Evolutionary conservation across 768 basidiomycete genomes (phyloP).

Genomic region (Trametes cinnabarina): DNA sequence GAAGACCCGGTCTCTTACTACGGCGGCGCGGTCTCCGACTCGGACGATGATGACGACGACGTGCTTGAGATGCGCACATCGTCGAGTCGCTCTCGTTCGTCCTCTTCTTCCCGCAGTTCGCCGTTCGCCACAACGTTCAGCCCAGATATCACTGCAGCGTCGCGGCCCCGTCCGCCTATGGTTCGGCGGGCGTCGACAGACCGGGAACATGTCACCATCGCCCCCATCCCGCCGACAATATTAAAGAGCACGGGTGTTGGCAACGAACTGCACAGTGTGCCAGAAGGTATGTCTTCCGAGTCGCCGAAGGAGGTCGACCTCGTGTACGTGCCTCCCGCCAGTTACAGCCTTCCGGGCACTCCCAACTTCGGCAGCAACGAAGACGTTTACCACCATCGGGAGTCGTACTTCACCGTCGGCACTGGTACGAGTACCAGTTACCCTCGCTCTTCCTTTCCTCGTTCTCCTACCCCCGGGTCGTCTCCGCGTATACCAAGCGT

Average conservation of each 20-base stretch:
- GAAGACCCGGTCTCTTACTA: conserved; percentile 35
- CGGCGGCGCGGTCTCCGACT: conserved; percentile 27
- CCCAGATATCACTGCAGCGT: conserved; percentile 15
- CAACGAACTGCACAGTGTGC: conserved; percentile 34
- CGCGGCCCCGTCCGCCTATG: conserved; percentile 28
- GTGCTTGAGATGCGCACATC: conserved; percentile 63
- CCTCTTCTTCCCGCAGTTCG: conserved; percentile 37
- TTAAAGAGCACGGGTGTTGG: conserved; percentile 73
- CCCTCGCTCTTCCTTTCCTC: conserved; percentile 12
- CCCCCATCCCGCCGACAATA: conserved; percentile 75
- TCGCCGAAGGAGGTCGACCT: conserved; percentile 50
- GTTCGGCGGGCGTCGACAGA: conserved; percentile 35
- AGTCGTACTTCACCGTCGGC: conserved; percentile 37
- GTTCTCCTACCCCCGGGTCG: conserved; percentile 13
- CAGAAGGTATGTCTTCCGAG: conserved; percentile 22
- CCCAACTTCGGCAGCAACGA: conserved; percentile 26
- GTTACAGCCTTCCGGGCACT: conserved; percentile 27
- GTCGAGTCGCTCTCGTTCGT: conserved; percentile 37
- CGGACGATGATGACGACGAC: conserved; percentile 50
- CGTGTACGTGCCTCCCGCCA: conserved; percentile 59
- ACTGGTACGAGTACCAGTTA: conserved; percentile 26
- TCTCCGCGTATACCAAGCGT: conserved; percentile 23
- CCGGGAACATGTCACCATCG: conserved; percentile 64
- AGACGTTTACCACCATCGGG: conserved; percentile 36
- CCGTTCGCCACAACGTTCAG: conserved; percentile 21